Evolutionary conservation across 2,329 filamentous ascomycete species (phyloP), one percentile per base, ranked within the genome.

Genomic region (Hymenoscyphus infarciens): DNA sequence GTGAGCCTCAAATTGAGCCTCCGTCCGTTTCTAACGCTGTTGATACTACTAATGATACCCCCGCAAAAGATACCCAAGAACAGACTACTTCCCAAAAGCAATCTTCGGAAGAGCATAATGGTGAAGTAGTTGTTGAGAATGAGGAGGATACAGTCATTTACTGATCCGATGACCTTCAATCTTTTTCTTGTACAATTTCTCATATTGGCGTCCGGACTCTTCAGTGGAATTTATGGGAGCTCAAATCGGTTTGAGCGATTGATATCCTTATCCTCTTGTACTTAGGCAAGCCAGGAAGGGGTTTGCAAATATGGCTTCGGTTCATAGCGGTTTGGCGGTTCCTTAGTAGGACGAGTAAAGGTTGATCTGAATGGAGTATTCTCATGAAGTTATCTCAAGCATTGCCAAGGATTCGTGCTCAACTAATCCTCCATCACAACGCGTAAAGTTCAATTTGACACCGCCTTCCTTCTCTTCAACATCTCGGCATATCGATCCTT

Each of bases 91-190:
- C 66, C 68, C 72, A 65, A 74, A 76, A 71, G 78, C 77, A 72
- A 71, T 80, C 80, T 63, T 73, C 83, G 69, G 82, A 89, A 64
- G 89, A 93, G 71, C 87, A 92, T 66, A 82, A 84, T 58, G 89
- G 86, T 60, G 90, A 93, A 71, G 87, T 94, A 62, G 82, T 96
- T 68, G 87, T 95, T 60, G 90, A 92, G 75, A 90, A 89, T 61
- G 91, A 92, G 64, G 92, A 97, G 78, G 92, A 97, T 72, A 92
- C 89, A 70, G 91, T 97, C 60, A 94, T 96, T 64, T 97, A 97
- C 79, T 97, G 57, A 60, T 49, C 19, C 19, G 19, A 49, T 49
- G 19, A 22, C 42, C n/a, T 22, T 15, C n/a, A 53, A 31, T 15
- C 31, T 59, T 56, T 39, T 59, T 56, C 59, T 56, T 57, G 39